Base-by-base conservation (phyloP, 1,284 basidiomycete species). In the Flammula alnicola region DNA sequence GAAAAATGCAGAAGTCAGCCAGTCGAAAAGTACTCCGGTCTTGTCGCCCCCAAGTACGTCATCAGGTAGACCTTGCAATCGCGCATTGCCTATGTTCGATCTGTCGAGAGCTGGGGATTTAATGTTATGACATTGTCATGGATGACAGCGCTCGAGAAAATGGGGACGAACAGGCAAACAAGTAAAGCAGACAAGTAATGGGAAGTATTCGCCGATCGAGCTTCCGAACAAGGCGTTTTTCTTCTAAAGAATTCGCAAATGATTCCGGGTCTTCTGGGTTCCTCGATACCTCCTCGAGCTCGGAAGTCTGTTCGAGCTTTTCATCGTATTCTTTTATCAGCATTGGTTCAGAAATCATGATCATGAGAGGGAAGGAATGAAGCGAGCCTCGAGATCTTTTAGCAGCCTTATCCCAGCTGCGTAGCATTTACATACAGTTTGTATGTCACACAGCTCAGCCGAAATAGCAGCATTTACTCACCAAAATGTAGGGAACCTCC, bases 31-130 rank as follows among this genome's bases (percentile, higher is more conserved):
- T 12, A 74, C 57, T 2, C 88, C 88, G 0, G 80, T 83, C 5
- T 78, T 77, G 59, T 91, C 88, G 2, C 87, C 87, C 22, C 75
- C 74, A 4, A 91, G 77, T 9, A 76, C 67, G 54, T 89, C 86
- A 35, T 77, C 63, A 1, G 84, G 78, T 3, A 91, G 68, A 2
- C 84, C 84, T 65, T 87, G 87, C 30, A 91, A 69, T 36, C 87
- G 78, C 32, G 88, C 88, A 62, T 91, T 91, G 10, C 88, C 88
- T 32, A 91, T 61, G 59, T 90, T 91, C 2, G 84, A 82, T 37
- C 88, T 78, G 63, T 90, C 88, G 41, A 91, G 73, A 60, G 83
- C 86, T 89, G 54, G 14, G 40, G 20, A 22, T 44, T 52, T 46
- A 29, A 30, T 8, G 12, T 38, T 8, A 30, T 10, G 17, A 66